These are phyloP conservation scores for Trifolium dubium DNA, from an alignment of 306 rosid species.

Conservation along the genomic window DNA sequence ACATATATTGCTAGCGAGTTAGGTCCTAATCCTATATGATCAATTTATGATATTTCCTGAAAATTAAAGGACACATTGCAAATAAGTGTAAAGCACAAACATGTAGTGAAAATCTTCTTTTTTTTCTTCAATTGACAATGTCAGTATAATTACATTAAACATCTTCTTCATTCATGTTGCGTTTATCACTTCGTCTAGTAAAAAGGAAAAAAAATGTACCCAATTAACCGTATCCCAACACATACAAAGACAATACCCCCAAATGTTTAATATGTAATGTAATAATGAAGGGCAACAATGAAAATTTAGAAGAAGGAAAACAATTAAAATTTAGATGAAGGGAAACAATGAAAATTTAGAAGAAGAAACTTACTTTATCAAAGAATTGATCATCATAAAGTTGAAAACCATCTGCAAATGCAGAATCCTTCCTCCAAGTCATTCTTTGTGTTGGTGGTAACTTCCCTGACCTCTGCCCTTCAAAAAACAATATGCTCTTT, in stretches of 20 bases:
- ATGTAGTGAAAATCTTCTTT: background rate
- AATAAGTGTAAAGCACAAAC: background rate
- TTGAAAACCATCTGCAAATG: conserved; percentile 51
- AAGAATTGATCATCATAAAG: conserved; percentile 10
- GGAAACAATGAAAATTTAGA: background rate
- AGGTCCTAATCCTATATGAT: too few relatives aligned
- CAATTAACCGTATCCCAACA: background rate
- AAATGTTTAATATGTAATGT: conserved; percentile 1
- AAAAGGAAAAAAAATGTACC: background rate
- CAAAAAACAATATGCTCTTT: conserved; percentile 63
- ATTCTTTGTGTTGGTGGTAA: conserved; percentile 57
- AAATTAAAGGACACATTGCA: background rate
- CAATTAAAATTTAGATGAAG: background rate
- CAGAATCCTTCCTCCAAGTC: conserved; percentile 61
- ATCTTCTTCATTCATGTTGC: too few relatives aligned
- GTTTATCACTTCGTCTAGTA: too few relatives aligned
- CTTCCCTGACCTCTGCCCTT: conserved; percentile 66
- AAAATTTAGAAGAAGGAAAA: background rate
- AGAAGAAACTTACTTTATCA: conserved; percentile 12
- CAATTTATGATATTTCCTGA: background rate
- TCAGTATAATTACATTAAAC: too few relatives aligned
- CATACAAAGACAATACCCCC: background rate
- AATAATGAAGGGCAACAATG: background rate
- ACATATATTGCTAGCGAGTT: too few relatives aligned
- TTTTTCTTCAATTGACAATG: too few relatives aligned